Evolutionary conservation across 371 early-diverging fungal species (phyloP), one percentile per base, ranked within the genome.

Genomic region (Batrachochytrium dendrobatidis): DNA sequence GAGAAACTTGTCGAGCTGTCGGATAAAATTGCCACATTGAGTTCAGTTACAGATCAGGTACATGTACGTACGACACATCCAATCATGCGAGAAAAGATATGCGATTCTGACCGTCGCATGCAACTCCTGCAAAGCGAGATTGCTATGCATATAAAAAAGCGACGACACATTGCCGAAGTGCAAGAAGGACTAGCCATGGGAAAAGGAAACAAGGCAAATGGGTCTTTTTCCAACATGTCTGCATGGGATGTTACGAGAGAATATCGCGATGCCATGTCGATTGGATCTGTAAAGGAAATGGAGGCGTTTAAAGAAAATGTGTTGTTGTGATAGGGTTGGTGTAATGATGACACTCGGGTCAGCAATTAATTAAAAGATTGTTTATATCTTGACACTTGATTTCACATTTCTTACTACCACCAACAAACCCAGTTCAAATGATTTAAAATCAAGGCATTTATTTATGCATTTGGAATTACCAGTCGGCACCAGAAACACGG

Each of bases 401-500:
- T n/a, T n/a, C n/a, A n/a, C n/a, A n/a, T n/a, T n/a, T n/a, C n/a
- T n/a, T n/a, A n/a, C n/a, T n/a, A n/a, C n/a, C n/a, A n/a, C n/a
- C n/a, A n/a, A n/a, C n/a, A n/a, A n/a, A n/a, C n/a, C n/a, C n/a
- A n/a, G n/a, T n/a, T n/a, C n/a, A n/a, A n/a, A n/a, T n/a, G n/a
- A n/a, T n/a, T n/a, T n/a, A n/a, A n/a, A n/a, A n/a, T n/a, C n/a
- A n/a, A n/a, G n/a, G n/a, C n/a, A n/a, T n/a, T n/a, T n/a, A n/a
- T n/a, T n/a, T n/a, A n/a, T n/a, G n/a, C n/a, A n/a, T n/a, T n/a
- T n/a, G n/a, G 51, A 32, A 49, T 62, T 61, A 72, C 67, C 67
- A 72, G 29, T 67, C 61, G 30, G 49, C 79, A 15, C 95, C 95
- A n/a, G 80, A 83, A 3, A 93, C 86, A 33, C 84, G 77, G 70